phyloP scores from a whole-genome alignment of 148 eudicot genomes.

The Rhododendron simsii region DNA sequence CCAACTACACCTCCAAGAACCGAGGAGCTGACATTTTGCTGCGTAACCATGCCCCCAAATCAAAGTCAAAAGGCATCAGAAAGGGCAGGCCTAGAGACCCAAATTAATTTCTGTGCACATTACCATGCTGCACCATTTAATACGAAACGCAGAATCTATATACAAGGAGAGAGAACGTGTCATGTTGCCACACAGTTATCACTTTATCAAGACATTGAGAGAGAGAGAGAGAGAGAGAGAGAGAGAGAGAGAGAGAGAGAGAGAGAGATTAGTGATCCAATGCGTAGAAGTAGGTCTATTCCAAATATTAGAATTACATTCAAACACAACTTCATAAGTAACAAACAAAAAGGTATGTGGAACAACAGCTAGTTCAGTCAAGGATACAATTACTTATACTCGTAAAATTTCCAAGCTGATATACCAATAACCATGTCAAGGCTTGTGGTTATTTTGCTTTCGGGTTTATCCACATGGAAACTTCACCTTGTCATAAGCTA shows the following conservation, averaged over 20 bases:
- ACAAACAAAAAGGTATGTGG: neutral
- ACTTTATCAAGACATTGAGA: neutral
- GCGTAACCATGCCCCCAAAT: no score
- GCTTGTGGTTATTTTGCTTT: neutral
- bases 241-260: neutral
- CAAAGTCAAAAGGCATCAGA: no score
- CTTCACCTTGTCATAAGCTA: neutral
- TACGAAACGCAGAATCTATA: neutral
- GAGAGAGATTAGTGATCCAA: neutral
- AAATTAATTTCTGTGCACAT: no score
- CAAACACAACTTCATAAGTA: neutral
- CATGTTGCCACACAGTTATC: neutral
- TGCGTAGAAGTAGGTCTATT: neutral
- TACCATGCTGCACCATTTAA: neutral
- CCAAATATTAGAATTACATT: neutral
- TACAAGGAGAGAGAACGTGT: neutral
- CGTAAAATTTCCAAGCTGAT: neutral
- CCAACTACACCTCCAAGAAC: no score
- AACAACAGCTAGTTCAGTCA: neutral
- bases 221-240: neutral
- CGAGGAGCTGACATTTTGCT: no score
- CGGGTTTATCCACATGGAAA: neutral
- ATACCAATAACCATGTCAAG: neutral
- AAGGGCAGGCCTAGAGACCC: no score
- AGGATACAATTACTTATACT: neutral